Base-by-base conservation (phyloP, 176 grass and related monocot species). In the Avena atlantica region DNA sequence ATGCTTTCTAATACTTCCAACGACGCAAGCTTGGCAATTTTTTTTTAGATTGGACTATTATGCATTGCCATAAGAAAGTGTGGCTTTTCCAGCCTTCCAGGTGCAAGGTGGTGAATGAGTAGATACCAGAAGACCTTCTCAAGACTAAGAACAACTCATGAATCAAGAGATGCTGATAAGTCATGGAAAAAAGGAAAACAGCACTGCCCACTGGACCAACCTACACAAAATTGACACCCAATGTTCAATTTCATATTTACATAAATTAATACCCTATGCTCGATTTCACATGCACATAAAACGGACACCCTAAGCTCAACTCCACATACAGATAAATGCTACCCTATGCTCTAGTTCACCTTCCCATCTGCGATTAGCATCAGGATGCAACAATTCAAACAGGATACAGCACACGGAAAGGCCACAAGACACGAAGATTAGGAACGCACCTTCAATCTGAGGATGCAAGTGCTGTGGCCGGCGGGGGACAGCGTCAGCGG, bases 391-490 rank as follows among this genome's bases (percentile, higher is more conserved):
- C 85, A 70, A 60, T 86, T 81, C 40, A 56, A 50, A 55, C 9
- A 20, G 27, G 40, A 64, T 9, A 13, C 24, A 29, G 25, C 31
- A 77, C 15, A 68, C 2, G 51, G 23, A 57, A 87, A 34, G 13
- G 37, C 45, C 48, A 57, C 9, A 15, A 21, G 85, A 11, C 69
- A 36, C 52, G 9, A 72, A 40, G 63, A 31, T 11, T 3, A 40
- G 77, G 1, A 16, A 42, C 45, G 24, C 62, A 95, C 96, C 96
- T 98, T 98, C 96, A 93, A 98, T 71, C 93, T 95, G 34, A 93
- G 96, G 70, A 92, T 92, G 88, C 96, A 98, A 4, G 83, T 85
- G 45, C 93, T 98, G 31, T 98, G 93, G 2, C 90, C 89, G 0
- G 96, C 93, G 21, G 93, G 93, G 85, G 89, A 89, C 19, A 98